Percentiles rank a stretch among this genome's conserved stretches.
phyloP scores from a whole-genome alignment of 2,329 filamentous ascomycete species.

The Fusarium sp. region DNA sequence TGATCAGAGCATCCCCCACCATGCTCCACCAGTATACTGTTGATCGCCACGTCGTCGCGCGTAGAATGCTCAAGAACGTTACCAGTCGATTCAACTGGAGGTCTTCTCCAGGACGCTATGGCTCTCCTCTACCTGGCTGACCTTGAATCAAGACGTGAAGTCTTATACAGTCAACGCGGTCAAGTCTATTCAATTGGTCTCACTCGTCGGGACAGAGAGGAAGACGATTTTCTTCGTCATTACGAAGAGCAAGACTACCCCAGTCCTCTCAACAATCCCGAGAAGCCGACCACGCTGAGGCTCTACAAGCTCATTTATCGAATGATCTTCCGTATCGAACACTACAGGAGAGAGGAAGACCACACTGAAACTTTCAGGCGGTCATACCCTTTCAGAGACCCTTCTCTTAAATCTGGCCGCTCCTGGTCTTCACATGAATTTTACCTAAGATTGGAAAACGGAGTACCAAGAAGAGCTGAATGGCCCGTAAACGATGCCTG shows the following conservation, averaged over 20 bases:
- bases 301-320: neutral
- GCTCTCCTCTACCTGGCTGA: neutral
- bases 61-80: neutral
- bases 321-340: neutral
- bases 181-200: rapidly evolving
- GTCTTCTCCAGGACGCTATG: constrained; percentile 4
- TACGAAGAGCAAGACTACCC: no score
- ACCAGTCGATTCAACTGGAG: neutral
- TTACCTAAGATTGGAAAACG: neutral
- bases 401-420: no score
- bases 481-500: neutral
- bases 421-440: neutral
- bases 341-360: neutral
- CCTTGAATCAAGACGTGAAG: no score
- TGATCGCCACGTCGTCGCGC: neutral
- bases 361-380: rapidly evolving
- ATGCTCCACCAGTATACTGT: neutral
- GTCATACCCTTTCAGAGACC: neutral
- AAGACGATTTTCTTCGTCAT: rapidly evolving
- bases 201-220: neutral
- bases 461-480: neutral
- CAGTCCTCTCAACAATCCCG: neutral
- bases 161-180: no score
- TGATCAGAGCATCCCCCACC: neutral
- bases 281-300: neutral